Evolutionary conservation across 306 rosid species (phyloP), one percentile per base, ranked within the genome.

Genomic region (Quercus aquifolioides): DNA sequence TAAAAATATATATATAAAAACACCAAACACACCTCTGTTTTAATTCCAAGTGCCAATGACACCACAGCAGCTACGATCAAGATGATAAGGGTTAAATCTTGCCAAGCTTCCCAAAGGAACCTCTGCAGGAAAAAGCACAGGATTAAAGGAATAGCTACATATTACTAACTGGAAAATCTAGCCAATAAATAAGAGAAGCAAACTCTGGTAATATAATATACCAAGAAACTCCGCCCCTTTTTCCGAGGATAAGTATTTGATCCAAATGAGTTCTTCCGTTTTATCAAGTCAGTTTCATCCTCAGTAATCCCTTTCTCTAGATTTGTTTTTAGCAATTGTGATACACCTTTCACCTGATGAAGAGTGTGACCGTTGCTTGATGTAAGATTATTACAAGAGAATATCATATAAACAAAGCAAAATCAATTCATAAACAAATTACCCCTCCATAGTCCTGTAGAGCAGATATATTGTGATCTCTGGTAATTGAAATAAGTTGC

Each of bases 71-170:
- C 97, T 82, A 95, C 38, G 49, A 95, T 93, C 86, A 95, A 86
- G 77, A 95, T 91, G 87, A 95, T 87, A 64, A 95, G 96, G 60
- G 99, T 95, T 51, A 89, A 86, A 87, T 95, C 99, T 89, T 92
- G 97, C 97, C 99, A 95, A 71, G 99, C 89, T 87, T 95, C 99
- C 99, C 99, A 95, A 35, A 92, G 90, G 82, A 95, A 95, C 84
- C 88, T 89, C 98, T 95, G 94, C 78, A 85, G 74, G 73, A 79
- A 76, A 80, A 35, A 73, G 64, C 25, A 71, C 28, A 72, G 13
- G 41, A 70, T 35, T 63, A 63, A 73, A 78, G 74, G 74, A 62
- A 55, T 76, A 59, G 33, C 57, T 52, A 55, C 73, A 46, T 14
- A 18, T 35, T 41, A 20, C 33, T 10, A 54, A 30, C 26, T 23